These are phyloP conservation scores for Echinochloa phyllopogon DNA, from an alignment of 176 grass and related monocot genomes.

Conservation along the genomic window DNA sequence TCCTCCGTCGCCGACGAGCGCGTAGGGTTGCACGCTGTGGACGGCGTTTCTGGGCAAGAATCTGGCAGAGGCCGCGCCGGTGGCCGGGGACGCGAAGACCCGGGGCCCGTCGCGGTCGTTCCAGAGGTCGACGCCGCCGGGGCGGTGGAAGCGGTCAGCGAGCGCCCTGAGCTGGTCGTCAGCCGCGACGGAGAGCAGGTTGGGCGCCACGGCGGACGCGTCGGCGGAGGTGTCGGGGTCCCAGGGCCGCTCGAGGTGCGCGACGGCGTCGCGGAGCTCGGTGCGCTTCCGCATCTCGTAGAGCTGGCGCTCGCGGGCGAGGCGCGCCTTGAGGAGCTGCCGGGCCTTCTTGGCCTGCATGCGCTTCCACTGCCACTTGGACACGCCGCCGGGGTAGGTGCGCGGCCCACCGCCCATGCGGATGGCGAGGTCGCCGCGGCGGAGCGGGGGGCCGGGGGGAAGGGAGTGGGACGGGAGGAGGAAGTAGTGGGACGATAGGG, in stretches of 20 bases:
- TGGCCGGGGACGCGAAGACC: conserved; percentile 62
- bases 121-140: conserved; percentile 93
- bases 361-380: conserved; percentile 99
- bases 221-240: conserved; percentile 46
- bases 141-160: conserved; percentile 88
- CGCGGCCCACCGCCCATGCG: conserved; percentile 86
- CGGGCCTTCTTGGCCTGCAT: conserved; percentile 86
- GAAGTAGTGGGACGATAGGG: conserved; percentile 16
- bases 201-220: conserved; percentile 54
- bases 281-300: conserved; percentile 93
- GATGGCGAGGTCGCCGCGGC: conserved; percentile 52
- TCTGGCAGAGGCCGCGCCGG: conserved; percentile 58
- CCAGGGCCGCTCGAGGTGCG: conserved; percentile 89
- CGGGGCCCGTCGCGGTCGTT: conserved; percentile 86
- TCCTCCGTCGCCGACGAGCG: not conserved
- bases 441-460: conserved; percentile 8
- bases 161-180: conserved; percentile 90
- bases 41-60: conserved; percentile 89
- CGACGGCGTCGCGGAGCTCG: conserved; percentile 73
- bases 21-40: conserved; percentile 73
- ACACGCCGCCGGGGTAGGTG: conserved; percentile 78
- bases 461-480: conserved; percentile 13
- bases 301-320: conserved; percentile 88
- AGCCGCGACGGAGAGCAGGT: conserved; percentile 73
- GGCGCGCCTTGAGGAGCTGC: conserved; percentile 93